Conservation (phyloP, 208 protist genomes). For the Trypanosoma scelopori region DNA sequence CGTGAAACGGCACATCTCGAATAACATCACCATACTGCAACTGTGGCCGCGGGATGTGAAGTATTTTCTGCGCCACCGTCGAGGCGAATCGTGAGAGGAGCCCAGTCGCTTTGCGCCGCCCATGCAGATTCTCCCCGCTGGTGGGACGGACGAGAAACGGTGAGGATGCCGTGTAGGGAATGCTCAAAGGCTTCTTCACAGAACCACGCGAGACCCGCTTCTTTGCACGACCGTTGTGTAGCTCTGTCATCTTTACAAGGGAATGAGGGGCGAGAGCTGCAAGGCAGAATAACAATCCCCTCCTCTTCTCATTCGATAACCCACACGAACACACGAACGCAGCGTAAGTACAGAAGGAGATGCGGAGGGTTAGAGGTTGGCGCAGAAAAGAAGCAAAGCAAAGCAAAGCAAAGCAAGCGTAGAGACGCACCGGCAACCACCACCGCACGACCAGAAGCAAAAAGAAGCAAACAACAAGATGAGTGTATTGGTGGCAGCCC, state of each 20-base stretch:
- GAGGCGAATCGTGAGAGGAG: slow-evolving; percentile 19
- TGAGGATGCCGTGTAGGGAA: slow-evolving; percentile 34
- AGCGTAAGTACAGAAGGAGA: too few relatives aligned
- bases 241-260: background rate
- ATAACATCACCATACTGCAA: slow-evolving; percentile 56
- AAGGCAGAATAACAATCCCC: too few relatives aligned
- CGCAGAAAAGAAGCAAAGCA: too few relatives aligned
- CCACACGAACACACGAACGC: too few relatives aligned
- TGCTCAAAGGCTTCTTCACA: slow-evolving; percentile 19
- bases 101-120: background rate
- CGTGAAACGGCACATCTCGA: slow-evolving; percentile 70
- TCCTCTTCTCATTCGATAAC: too few relatives aligned
- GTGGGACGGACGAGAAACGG: background rate
- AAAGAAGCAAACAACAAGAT: too few relatives aligned
- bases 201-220: slow-evolving; percentile 23
- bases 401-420: too few relatives aligned
- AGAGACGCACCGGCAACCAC: too few relatives aligned
- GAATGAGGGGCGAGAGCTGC: background rate
- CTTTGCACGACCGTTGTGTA: slow-evolving; percentile 14
- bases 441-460: too few relatives aligned
- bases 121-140: background rate
- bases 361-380: too few relatives aligned
- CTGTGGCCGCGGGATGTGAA: background rate
- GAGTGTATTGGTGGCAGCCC: too few relatives aligned
- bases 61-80: slow-evolving; percentile 8